Evolutionary conservation across 768 basidiomycete species (phyloP).

Genomic region (Royoungia palumana): DNA sequence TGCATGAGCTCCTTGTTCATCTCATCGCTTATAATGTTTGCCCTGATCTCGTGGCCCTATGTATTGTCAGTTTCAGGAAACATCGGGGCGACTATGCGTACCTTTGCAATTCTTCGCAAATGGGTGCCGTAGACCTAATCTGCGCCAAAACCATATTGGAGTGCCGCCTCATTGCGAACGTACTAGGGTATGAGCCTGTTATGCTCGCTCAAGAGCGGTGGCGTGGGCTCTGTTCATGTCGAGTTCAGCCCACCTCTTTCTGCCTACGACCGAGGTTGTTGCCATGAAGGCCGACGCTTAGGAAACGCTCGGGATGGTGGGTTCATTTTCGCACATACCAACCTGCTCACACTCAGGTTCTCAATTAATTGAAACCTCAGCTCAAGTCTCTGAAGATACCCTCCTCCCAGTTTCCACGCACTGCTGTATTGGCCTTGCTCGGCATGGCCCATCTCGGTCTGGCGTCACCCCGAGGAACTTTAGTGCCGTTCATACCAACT

Average conservation of each 20-base stretch:
- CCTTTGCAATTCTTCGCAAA: no score
- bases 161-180: not conserved
- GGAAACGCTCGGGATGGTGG: constrained; percentile 77
- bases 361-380: constrained; percentile 34
- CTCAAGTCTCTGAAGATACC: constrained; percentile 61
- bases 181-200: constrained; percentile 65
- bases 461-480: constrained; percentile 19
- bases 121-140: no score
- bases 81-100: no score
- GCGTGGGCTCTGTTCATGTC: constrained; percentile 47
- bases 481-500: constrained; percentile 16
- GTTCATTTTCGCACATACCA: constrained; percentile 15
- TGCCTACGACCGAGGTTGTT: constrained; percentile 75
- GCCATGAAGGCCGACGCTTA: constrained; percentile 81
- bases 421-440: constrained; percentile 23
- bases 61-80: no score
- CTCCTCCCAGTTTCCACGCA: constrained; percentile 48
- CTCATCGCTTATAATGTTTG: no score
- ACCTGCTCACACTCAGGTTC: not conserved
- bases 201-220: constrained; percentile 52
- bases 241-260: constrained; percentile 66
- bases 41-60: no score
- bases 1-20: no score
- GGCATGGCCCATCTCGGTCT: constrained; percentile 15
- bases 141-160: not conserved